phyloP scores from a whole-genome alignment of 805 yeast species.

The Candida loeiensis region DNA sequence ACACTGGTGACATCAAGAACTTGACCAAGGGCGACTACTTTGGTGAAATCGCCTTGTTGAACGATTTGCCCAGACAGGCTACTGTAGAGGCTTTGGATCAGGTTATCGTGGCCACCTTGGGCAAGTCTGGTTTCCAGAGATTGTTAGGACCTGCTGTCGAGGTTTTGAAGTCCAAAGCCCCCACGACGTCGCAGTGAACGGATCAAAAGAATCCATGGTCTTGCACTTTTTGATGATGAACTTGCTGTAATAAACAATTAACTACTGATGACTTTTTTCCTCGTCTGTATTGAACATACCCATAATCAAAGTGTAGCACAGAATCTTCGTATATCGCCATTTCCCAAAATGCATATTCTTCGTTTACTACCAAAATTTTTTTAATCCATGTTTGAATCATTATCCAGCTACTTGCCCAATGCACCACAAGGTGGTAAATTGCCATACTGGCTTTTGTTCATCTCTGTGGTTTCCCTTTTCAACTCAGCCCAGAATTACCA shows the following conservation, averaged over 20 bases:
- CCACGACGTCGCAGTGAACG: no score
- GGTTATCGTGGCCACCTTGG: conserved; percentile 87
- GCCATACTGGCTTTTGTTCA: conserved; percentile 41
- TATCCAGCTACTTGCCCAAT: conserved; percentile 11
- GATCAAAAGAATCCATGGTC: no score
- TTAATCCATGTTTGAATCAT: conserved; percentile 5
- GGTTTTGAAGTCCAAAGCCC: conserved; percentile 81
- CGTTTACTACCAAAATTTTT: background rate
- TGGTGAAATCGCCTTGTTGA: conserved; percentile 91
- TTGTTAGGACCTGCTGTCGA: conserved; percentile 92
- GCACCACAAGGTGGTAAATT: conserved; percentile 28
- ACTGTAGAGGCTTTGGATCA: conserved; percentile 74
- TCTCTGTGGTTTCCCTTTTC: conserved; percentile 86
- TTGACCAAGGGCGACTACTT: conserved; percentile 85
- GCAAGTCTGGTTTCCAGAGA: conserved; percentile 89
- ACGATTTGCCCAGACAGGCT: conserved; percentile 92
- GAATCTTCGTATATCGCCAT: no score
- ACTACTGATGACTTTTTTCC: background rate
- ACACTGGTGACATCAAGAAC: conserved; percentile 56
- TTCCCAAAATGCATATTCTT: no score
- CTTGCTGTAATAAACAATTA: background rate
- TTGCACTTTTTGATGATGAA: background rate
- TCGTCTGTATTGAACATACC: background rate
- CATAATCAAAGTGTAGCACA: no score
- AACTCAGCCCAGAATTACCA: conserved; percentile 85